Evolutionary conservation across 306 rosid genomes (phyloP), one percentile per base, ranked within the genome.

Genomic region (Quercus dentata): DNA sequence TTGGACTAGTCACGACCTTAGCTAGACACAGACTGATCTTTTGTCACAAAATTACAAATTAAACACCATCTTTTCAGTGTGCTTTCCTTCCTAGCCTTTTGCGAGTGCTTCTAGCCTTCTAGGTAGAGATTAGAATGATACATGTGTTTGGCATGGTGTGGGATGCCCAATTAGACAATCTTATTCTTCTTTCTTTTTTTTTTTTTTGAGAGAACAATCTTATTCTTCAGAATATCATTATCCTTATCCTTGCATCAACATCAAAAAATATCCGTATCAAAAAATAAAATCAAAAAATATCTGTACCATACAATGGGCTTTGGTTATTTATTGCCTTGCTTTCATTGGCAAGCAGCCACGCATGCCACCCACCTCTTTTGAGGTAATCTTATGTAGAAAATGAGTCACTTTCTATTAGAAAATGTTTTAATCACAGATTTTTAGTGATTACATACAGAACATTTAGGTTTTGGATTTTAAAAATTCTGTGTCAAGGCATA

Each of bases 51-150:
- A 41, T 41, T 41, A 69, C 1, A 80, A 46, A 75, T 72, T 76
- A 30, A 10, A 63, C 76, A 20, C 63, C 13, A 44, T 71, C 80
- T 82, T 83, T 76, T 58, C 63, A 38, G 25, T 38, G 55, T 51
- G 74, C 78, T 63, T 68, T 55, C 74, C 51, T 68, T 55, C 74
- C 51, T 54, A 33, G 15, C 51, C 27, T 55, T 21, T 72, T 58
- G 80, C 52, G 13, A 13, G 23, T 30, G n/a, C 46, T 19, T 9
- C 33, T 71, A 56, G 71, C 17, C 46, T 19, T 9, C 33, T 71
- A 56, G 71, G 44, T 69, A n/a, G 28, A 31, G 4, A 38, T 38
- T 7, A 7, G 44, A 38, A 38, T 5, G 1, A 25, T 62, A 27
- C 3, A 12, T 13, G 5, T 4, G n/a, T 25, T 61, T 61, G 35